Conservation (phyloP, 495 filamentous ascomycete genomes). For the Sabuloglossum arenarium region DNA sequence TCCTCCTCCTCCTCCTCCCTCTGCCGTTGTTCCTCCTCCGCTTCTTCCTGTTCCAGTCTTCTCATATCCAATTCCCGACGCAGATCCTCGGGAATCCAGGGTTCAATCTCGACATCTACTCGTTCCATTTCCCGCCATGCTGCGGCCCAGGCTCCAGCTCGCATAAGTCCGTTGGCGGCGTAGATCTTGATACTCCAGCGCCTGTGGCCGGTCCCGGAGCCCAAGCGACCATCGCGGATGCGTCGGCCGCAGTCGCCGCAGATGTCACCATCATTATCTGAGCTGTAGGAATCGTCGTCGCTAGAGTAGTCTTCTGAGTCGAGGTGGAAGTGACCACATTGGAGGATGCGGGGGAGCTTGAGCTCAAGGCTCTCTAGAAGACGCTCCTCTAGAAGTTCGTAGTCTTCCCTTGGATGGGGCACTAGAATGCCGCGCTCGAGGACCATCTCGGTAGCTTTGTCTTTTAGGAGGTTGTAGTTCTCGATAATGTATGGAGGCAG, state of each 20-base stretch:
- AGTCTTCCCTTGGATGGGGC: constrained; percentile 75
- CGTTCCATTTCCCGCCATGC: constrained; percentile 96
- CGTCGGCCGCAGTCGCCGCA: constrained; percentile 16
- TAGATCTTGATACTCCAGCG: constrained; percentile 78
- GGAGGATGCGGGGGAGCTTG: constrained; percentile 45
- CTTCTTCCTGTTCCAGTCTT: constrained; percentile 23
- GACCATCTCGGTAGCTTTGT: constrained; percentile 56
- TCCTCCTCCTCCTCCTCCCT: constrained; percentile 22
- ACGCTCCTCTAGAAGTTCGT: constrained; percentile 78
- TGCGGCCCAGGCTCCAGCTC: constrained; percentile 74
- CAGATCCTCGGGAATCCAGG: constrained; percentile 38
- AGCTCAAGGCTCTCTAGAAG: constrained; percentile 76
- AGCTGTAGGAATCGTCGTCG: neutral
- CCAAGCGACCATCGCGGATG: constrained; percentile 12
- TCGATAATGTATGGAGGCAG: constrained; percentile 38
- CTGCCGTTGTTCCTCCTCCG: constrained; percentile 14
- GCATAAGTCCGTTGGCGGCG: constrained; percentile 85
- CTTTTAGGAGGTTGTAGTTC: constrained; percentile 54
- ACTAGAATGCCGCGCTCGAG: constrained; percentile 70
- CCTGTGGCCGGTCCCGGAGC: constrained; percentile 20
- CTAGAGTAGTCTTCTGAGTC: constrained; percentile 8
- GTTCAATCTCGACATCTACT: constrained; percentile 78
- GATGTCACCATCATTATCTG: constrained; percentile 27
- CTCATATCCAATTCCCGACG: constrained; percentile 16
- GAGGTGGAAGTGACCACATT: constrained; percentile 48